phyloP scores from a whole-genome alignment of 176 grass and related monocot species.

The Triticum urartu region DNA sequence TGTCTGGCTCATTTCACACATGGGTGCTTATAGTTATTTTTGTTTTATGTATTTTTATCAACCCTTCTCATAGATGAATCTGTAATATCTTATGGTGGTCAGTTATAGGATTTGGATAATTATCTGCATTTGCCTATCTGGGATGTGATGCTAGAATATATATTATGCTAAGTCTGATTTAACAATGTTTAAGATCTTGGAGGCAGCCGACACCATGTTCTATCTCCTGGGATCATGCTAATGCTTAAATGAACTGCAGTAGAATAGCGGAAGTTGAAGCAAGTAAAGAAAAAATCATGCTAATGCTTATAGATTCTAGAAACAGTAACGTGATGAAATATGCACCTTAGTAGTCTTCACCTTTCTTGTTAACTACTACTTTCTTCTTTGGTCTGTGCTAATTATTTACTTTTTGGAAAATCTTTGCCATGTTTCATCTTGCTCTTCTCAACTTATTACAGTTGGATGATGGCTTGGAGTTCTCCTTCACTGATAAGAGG shows the following conservation, averaged over 20 bases:
- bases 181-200: not conserved
- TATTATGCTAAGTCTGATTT: not conserved
- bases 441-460: constrained; percentile 25
- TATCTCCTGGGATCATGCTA: not conserved
- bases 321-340: not conserved
- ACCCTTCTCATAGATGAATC: not conserved
- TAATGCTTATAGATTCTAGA: not conserved
- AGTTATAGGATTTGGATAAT: not conserved
- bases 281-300: not conserved
- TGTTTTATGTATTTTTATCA: not conserved
- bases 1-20: not conserved
- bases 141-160: not conserved
- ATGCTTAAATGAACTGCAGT: not conserved
- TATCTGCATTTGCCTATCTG: not conserved
- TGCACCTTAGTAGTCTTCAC: not conserved
- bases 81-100: not conserved
- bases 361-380: not conserved
- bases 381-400: not conserved
- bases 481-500: constrained; percentile 89
- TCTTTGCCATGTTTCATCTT: not conserved
- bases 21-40: not conserved
- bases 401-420: not conserved
- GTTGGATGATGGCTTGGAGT: constrained; percentile 74
- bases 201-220: not conserved
- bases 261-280: not conserved